Percentiles rank a stretch among this genome's conserved stretches.
phyloP scores from a whole-genome alignment of 2,329 filamentous ascomycete genomes.

The Neopestalotiopsis sp. region DNA sequence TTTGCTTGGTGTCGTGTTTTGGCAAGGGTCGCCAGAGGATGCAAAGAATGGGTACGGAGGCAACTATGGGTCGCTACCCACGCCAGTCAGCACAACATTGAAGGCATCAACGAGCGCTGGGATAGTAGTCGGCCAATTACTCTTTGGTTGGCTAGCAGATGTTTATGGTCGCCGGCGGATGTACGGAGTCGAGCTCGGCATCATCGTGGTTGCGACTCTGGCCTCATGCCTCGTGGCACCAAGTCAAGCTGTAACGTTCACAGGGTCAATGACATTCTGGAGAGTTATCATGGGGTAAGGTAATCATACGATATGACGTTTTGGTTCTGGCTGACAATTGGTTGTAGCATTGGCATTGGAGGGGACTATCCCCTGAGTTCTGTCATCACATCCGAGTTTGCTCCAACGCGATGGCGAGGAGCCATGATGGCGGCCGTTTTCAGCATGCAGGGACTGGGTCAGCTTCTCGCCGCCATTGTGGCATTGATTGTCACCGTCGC shows the following conservation, averaged over 20 bases:
- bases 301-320: neutral
- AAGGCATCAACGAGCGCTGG: conserved; percentile 83
- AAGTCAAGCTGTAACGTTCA: conserved; percentile 61
- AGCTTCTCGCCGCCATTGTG: conserved; percentile 73
- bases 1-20: conserved; percentile 80
- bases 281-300: conserved; percentile 69
- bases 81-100: conserved; percentile 72
- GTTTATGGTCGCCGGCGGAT: conserved; percentile 78
- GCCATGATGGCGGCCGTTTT: conserved; percentile 86
- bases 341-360: conserved; percentile 72
- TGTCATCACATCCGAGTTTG: conserved; percentile 85
- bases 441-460: conserved; percentile 85
- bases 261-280: conserved; percentile 67
- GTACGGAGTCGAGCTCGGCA: conserved; percentile 78
- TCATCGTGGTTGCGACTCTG: conserved; percentile 75
- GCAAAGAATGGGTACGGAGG: conserved; percentile 53
- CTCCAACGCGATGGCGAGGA: conserved; percentile 80
- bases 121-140: conserved; percentile 77
- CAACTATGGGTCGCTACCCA: conserved; percentile 63
- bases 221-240: conserved; percentile 67
- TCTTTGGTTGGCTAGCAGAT: conserved; percentile 81
- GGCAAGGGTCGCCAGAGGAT: conserved; percentile 52
- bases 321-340: conserved; percentile 21
- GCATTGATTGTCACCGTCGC: conserved; percentile 71
- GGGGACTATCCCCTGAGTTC: conserved; percentile 83